phyloP scores from a whole-genome alignment of 2,329 filamentous ascomycete genomes.

The Fusarium sp. region DNA sequence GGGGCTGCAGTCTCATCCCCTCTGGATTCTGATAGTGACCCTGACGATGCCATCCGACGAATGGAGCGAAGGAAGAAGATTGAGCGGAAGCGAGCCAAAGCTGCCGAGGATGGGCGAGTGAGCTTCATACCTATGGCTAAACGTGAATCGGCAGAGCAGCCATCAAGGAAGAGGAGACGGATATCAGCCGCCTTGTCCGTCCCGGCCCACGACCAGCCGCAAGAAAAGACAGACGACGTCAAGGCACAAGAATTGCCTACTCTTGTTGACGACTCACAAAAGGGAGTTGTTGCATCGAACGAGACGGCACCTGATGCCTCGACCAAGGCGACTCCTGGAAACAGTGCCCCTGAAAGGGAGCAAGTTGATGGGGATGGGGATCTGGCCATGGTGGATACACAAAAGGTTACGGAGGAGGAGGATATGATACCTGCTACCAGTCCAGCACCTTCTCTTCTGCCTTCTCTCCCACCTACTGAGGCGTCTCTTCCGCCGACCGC shows the following conservation, averaged over 20 bases:
- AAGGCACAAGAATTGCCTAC: conserved; percentile 32
- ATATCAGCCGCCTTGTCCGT: conserved; percentile 3
- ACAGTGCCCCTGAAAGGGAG: conserved; percentile 23
- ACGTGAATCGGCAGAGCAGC: conserved; percentile 37
- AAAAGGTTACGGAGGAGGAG: conserved; percentile 43
- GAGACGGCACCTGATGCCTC: conserved; percentile 44
- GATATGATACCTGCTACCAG: conserved; percentile 56
- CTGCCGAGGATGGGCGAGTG: conserved; percentile 55
- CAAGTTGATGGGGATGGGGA: conserved; percentile 25
- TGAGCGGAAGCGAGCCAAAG: conserved; percentile 54
- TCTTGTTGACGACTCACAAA: conserved; percentile 43
- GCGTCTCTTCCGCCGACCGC: conserved; percentile 45
- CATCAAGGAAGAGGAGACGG: conserved; percentile 46
- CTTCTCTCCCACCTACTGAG: conserved; percentile 44
- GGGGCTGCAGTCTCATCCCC: conserved; percentile 38
- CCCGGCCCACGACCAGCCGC: not conserved
- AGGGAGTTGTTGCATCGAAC: conserved; percentile 40
- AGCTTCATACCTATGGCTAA: conserved; percentile 47
- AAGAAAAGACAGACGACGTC: not conserved
- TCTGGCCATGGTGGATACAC: conserved; percentile 11
- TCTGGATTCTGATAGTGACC: conserved; percentile 49
- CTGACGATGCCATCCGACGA: conserved; percentile 49
- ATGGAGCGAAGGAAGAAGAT: conserved; percentile 53
- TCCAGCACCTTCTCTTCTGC: conserved; percentile 48
- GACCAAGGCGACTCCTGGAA: conserved; percentile 50